Conservation (phyloP, 306 rosid species). For the Cicer yamashitae region DNA sequence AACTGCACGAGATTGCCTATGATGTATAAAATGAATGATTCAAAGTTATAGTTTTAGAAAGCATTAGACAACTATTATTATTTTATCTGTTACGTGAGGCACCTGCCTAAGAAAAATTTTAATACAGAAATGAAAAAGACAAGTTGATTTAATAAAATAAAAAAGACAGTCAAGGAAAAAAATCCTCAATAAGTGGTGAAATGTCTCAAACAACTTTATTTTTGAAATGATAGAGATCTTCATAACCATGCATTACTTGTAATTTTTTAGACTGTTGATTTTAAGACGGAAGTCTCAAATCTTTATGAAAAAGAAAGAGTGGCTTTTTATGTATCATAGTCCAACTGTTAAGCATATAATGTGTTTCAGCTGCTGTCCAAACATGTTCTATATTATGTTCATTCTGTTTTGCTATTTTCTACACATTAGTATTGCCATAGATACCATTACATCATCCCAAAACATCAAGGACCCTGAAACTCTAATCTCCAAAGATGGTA, state of each 20-base stretch:
- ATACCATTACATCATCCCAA: slow-evolving; percentile 22
- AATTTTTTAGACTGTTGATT: background rate
- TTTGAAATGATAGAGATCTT: background rate
- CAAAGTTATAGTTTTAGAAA: background rate
- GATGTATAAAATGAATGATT: background rate
- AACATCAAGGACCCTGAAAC: slow-evolving; percentile 36
- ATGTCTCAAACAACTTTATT: background rate
- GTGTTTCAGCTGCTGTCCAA: background rate
- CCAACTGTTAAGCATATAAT: background rate
- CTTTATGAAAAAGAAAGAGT: background rate
- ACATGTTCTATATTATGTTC: background rate
- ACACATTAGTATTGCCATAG: background rate
- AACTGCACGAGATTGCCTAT: background rate
- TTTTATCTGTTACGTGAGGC: background rate
- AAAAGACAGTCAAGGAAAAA: background rate
- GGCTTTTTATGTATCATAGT: background rate
- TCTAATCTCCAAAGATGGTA: slow-evolving; percentile 9
- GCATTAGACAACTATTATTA: background rate
- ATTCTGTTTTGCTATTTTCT: background rate
- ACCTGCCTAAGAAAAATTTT: background rate
- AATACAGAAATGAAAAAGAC: background rate
- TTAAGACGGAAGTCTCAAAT: background rate
- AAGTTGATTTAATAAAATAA: background rate
- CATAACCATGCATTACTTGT: background rate
- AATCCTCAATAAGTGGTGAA: background rate